Evolutionary conservation across 1,139 yeast species (phyloP).

Genomic region (Taphrina confusa): DNA sequence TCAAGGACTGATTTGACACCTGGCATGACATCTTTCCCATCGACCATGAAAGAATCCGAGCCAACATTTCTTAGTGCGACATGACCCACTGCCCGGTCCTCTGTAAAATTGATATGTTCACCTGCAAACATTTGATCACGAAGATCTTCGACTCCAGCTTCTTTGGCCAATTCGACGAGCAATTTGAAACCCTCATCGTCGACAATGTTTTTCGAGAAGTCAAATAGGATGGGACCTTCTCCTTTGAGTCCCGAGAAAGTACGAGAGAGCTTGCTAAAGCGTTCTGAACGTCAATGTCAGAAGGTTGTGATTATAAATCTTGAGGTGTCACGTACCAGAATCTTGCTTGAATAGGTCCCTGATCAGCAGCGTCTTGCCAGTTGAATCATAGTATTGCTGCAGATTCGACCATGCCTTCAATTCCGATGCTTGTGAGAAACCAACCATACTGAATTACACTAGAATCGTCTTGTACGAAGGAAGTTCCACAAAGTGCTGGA

Average conservation of each 20-base stretch:
- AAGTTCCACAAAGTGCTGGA: too few relatives aligned
- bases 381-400: slow-evolving; percentile 65
- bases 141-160: slow-evolving; percentile 81
- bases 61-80: slow-evolving; percentile 93
- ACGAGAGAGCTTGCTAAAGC: slow-evolving; percentile 74
- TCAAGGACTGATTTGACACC: slow-evolving; percentile 87
- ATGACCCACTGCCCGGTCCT: slow-evolving; percentile 94
- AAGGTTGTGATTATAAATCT: background rate
- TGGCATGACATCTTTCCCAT: slow-evolving; percentile 82
- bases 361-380: slow-evolving; percentile 70
- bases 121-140: slow-evolving; percentile 92
- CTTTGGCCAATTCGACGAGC: slow-evolving; percentile 78
- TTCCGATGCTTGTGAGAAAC: slow-evolving; percentile 69
- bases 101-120: slow-evolving; percentile 90
- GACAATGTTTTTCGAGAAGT: slow-evolving; percentile 89
- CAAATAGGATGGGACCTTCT: slow-evolving; percentile 84
- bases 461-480: too few relatives aligned
- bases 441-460: slow-evolving; percentile 46
- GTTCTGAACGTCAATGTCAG: slow-evolving; percentile 40
- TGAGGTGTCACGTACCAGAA: slow-evolving; percentile 44
- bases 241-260: slow-evolving; percentile 65
- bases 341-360: slow-evolving; percentile 76
- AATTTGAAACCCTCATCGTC: slow-evolving; percentile 74
- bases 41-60: slow-evolving; percentile 78
- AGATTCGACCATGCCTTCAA: slow-evolving; percentile 83